Evolutionary conservation across 352 stramenopile genomes (phyloP).

Genomic region (Phytophthora pluvialis): DNA sequence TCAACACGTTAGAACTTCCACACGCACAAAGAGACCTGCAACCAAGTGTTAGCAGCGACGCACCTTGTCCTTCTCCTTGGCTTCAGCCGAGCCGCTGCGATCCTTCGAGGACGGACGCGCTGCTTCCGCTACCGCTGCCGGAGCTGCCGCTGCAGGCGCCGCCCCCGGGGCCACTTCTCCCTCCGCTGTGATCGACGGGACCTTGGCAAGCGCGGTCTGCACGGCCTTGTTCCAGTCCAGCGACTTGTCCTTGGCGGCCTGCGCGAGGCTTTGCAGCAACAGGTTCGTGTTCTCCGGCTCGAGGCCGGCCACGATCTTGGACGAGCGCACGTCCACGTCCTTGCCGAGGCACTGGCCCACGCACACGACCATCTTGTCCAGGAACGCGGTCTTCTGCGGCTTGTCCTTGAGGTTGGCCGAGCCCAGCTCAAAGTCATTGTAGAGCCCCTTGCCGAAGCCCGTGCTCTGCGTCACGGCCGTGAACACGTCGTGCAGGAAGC

Average conservation of each 20-base stretch:
- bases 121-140: conserved; percentile 28
- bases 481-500: conserved; percentile 96
- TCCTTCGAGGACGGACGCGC: conserved; percentile 55
- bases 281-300: conserved; percentile 89
- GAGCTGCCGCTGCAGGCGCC: conserved; percentile 7
- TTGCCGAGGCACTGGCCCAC: conserved; percentile 66
- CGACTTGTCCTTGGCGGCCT: conserved; percentile 58
- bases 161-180: conserved; percentile 33
- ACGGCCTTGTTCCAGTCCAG: conserved; percentile 76
- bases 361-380: conserved; percentile 90
- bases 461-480: conserved; percentile 83
- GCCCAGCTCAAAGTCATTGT: conserved; percentile 81
- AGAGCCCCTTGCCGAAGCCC: conserved; percentile 88
- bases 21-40: neutral
- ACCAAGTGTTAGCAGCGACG: neutral
- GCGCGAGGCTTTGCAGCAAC: conserved; percentile 74
- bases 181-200: conserved; percentile 69
- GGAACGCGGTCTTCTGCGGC: conserved; percentile 82
- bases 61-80: conserved; percentile 63
- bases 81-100: conserved; percentile 52
- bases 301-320: conserved; percentile 87
- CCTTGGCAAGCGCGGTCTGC: conserved; percentile 64
- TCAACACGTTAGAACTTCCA: neutral
- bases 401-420: conserved; percentile 90
- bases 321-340: conserved; percentile 76